These are phyloP conservation scores for Taphrina deformans DNA, from an alignment of 1,139 yeast species.

Conservation along the genomic window DNA sequence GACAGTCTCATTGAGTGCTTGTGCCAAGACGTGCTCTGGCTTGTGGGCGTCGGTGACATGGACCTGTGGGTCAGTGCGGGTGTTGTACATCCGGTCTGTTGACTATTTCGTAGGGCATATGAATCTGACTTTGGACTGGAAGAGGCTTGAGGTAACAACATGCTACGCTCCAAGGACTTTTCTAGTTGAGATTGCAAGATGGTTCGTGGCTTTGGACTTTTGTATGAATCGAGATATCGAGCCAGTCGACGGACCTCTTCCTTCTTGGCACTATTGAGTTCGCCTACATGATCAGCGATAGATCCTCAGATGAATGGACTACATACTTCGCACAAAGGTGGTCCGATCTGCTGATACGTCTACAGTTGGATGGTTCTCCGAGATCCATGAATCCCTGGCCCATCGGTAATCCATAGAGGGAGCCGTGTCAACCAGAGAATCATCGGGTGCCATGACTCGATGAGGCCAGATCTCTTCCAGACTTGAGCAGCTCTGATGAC, in stretches of 20 bases:
- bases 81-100: background rate
- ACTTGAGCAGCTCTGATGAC: no score
- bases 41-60: constrained; percentile 10
- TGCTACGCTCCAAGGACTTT: background rate
- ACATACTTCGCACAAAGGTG: constrained; percentile 9
- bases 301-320: background rate
- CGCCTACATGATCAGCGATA: background rate
- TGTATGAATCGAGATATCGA: background rate
- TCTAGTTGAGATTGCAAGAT: background rate
- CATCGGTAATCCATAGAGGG: constrained; percentile 11
- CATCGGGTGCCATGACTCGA: background rate
- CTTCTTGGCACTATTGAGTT: constrained; percentile 2
- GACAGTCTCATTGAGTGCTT: constrained; percentile 26
- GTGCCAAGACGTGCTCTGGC: constrained; percentile 7
- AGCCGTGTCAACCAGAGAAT: constrained; percentile 19
- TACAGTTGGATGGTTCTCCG: constrained; percentile 25
- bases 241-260: constrained; percentile 7
- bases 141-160: constrained; percentile 14
- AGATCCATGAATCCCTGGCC: constrained; percentile 20
- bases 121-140: constrained; percentile 21
- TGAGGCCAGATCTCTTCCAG: background rate
- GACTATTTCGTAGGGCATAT: background rate
- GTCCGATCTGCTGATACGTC: background rate
- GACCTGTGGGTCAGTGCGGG: background rate
- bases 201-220: background rate